phyloP scores from a whole-genome alignment of 1,284 basidiomycete species.

The Boletus mariae region DNA sequence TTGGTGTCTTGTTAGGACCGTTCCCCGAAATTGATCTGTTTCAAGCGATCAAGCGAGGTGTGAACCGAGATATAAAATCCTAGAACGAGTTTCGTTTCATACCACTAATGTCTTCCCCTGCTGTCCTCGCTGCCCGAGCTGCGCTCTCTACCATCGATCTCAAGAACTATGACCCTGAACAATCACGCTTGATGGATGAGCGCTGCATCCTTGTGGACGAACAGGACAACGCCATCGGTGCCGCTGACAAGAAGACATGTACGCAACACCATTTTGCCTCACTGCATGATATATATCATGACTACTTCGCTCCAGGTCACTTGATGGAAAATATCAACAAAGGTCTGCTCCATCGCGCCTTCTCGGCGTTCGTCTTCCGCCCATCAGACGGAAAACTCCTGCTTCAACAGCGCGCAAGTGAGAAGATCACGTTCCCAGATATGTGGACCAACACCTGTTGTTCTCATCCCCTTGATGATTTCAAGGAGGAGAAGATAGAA shows the following conservation, averaged over 20 bases:
- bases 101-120: constrained; percentile 49
- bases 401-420: constrained; percentile 89
- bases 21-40: no score
- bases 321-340: constrained; percentile 97
- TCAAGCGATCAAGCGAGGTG: no score
- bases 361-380: constrained; percentile 96
- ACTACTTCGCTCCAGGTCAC: constrained; percentile 55
- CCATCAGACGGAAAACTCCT: constrained; percentile 93
- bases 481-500: constrained; percentile 78
- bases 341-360: constrained; percentile 95
- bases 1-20: not conserved
- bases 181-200: constrained; percentile 94
- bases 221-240: constrained; percentile 84
- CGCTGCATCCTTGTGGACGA: constrained; percentile 94
- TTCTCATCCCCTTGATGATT: constrained; percentile 94
- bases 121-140: constrained; percentile 55
- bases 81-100: constrained; percentile 2
- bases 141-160: constrained; percentile 70
- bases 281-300: not conserved
- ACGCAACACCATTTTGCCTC: constrained; percentile 30
- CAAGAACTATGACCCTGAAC: constrained; percentile 74
- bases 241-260: constrained; percentile 98
- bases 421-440: constrained; percentile 99
- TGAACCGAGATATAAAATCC: constrained; percentile 8
- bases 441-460: constrained; percentile 99